These are phyloP conservation scores for Wickerhamiella sergipiensis DNA, from an alignment of 805 yeast genomes.

Conservation along the genomic window DNA sequence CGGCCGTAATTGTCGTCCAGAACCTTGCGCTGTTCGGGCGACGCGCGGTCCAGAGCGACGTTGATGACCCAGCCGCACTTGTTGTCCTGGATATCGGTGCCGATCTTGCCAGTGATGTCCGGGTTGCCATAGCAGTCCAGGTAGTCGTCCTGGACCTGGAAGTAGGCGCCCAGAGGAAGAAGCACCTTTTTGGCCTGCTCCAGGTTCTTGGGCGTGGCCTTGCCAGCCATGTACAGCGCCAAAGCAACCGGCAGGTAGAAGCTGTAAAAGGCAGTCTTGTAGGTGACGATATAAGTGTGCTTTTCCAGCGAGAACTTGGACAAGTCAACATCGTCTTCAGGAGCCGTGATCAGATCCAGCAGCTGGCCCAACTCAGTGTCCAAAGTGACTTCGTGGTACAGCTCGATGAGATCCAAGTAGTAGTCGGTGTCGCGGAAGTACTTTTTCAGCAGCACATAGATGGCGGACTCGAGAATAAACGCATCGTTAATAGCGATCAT, in stretches of 20 bases:
- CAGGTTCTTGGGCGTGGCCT: slow-evolving; percentile 55
- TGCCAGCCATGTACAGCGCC: slow-evolving; percentile 87
- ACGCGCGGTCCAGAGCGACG: slow-evolving; percentile 70
- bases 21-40: slow-evolving; percentile 65
- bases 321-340: slow-evolving; percentile 86
- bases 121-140: slow-evolving; percentile 97
- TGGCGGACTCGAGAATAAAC: slow-evolving; percentile 91
- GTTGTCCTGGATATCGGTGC: slow-evolving; percentile 96
- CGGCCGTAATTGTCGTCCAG: slow-evolving; percentile 85
- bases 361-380: slow-evolving; percentile 96
- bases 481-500: slow-evolving; percentile 96
- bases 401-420: slow-evolving; percentile 80
- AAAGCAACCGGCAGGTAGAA: slow-evolving; percentile 95
- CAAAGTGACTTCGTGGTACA: slow-evolving; percentile 94
- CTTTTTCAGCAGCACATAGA: slow-evolving; percentile 76
- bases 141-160: slow-evolving; percentile 97
- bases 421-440: slow-evolving; percentile 71
- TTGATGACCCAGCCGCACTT: slow-evolving; percentile 97
- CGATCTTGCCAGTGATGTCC: slow-evolving; percentile 93
- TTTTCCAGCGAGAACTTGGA: slow-evolving; percentile 73
- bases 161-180: slow-evolving; percentile 93
- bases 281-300: slow-evolving; percentile 89
- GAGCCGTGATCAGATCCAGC: slow-evolving; percentile 90
- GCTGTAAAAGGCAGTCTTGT: slow-evolving; percentile 94
- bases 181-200: slow-evolving; percentile 78